Conservation (phyloP, 176 grass and related monocot species). For the Chloris gayana region DNA sequence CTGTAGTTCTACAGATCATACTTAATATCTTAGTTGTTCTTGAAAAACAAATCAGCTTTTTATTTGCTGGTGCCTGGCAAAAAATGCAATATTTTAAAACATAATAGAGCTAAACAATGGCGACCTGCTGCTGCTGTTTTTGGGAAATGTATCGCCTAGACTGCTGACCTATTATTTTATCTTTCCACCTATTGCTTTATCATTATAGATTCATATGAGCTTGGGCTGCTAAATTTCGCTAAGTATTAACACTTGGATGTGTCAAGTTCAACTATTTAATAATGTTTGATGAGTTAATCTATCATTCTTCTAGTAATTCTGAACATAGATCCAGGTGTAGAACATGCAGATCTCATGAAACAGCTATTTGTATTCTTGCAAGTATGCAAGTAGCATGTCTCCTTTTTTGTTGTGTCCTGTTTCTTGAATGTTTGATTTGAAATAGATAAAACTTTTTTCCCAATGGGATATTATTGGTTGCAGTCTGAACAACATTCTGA, state of each 20-base stretch:
- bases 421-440: not conserved
- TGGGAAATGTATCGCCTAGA: not conserved
- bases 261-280: not conserved
- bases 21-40: conserved; percentile 11
- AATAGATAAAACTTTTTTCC: not conserved
- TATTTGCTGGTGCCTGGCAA: conserved; percentile 13
- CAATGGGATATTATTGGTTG: not conserved
- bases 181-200: not conserved
- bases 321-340: not conserved
- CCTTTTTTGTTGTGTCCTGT: not conserved
- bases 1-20: not conserved
- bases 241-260: not conserved
- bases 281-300: not conserved
- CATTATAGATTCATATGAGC: not conserved
- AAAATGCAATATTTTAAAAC: conserved; percentile 13
- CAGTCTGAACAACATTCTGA: not conserved
- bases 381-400: not conserved
- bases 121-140: not conserved
- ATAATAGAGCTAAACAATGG: not conserved
- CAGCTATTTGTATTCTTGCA: not conserved
- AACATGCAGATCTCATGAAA: conserved; percentile 2
- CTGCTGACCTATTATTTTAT: not conserved
- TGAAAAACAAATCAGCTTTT: not conserved
- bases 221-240: not conserved
- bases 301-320: not conserved